Percentiles rank a stretch among this genome's conserved stretches.
phyloP scores from a whole-genome alignment of 2,329 filamentous ascomycete genomes.

The Teratosphaeria viscida region DNA sequence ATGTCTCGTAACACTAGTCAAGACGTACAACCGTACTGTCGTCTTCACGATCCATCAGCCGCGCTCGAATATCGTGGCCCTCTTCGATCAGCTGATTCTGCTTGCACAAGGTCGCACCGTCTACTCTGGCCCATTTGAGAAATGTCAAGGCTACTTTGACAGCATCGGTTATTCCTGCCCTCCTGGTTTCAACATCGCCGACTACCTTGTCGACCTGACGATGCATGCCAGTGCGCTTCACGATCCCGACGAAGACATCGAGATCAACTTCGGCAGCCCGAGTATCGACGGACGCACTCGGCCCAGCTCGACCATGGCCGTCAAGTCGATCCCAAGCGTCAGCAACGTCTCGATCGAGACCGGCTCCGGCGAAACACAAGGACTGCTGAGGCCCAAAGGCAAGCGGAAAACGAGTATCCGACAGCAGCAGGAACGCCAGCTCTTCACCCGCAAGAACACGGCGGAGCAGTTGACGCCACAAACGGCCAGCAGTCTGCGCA shows the following conservation, averaged over 20 bases:
- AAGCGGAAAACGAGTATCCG: conserved; percentile 73
- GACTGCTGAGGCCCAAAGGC: conserved; percentile 51
- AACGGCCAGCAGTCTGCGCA: conserved; percentile 37
- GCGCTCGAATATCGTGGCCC: conserved; percentile 91
- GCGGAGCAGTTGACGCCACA: conserved; percentile 29
- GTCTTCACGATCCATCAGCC: conserved; percentile 98
- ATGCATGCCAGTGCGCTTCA: conserved; percentile 73
- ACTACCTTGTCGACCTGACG: conserved; percentile 92
- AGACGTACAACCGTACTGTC: conserved; percentile 92
- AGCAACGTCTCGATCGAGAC: conserved; percentile 56
- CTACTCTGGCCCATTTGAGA: conserved; percentile 81
- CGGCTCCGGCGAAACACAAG: conserved; percentile 32
- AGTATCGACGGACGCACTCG: conserved; percentile 53
- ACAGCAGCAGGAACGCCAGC: conserved; percentile 75
- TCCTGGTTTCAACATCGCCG: conserved; percentile 95
- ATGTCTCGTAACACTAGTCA: conserved; percentile 85
- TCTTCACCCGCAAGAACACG: conserved; percentile 74
- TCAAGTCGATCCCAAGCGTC: conserved; percentile 82
- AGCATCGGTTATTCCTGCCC: conserved; percentile 85
- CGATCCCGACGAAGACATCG: conserved; percentile 46
- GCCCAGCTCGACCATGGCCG: conserved; percentile 74
- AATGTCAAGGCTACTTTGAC: conserved; percentile 89
- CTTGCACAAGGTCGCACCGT: conserved; percentile 82
- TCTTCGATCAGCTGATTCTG: conserved; percentile 90
- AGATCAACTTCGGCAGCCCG: conserved; percentile 40